phyloP scores from a whole-genome alignment of 768 basidiomycete species.

The Gymnopilus dilepis region DNA sequence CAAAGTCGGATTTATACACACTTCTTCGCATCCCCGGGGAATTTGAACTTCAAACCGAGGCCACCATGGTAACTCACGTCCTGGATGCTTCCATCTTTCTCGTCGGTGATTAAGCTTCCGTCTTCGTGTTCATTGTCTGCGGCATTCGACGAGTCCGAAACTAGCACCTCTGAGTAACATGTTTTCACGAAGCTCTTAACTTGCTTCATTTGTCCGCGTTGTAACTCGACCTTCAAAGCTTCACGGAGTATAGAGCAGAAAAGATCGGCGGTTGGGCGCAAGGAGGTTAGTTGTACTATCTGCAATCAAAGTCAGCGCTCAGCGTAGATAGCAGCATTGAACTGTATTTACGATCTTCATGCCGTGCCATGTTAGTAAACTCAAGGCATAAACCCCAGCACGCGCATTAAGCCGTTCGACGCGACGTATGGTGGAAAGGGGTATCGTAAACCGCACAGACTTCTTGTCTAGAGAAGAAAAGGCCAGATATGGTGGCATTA shows the following conservation, averaged over 20 bases:
- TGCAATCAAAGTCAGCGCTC: constrained; percentile 30
- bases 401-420: constrained; percentile 94
- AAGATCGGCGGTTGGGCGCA: constrained; percentile 90
- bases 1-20: constrained; percentile 37
- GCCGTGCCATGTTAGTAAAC: constrained; percentile 92
- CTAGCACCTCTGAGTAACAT: constrained; percentile 91
- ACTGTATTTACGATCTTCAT: constrained; percentile 78
- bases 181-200: constrained; percentile 92
- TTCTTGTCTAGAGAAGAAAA: constrained; percentile 92
- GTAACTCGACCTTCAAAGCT: constrained; percentile 86
- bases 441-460: constrained; percentile 89
- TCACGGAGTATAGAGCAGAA: constrained; percentile 92
- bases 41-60: constrained; percentile 83
- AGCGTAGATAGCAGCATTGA: background rate
- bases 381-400: constrained; percentile 95
- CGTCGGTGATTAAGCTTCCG: constrained; percentile 62
- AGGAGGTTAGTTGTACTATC: constrained; percentile 92
- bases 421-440: constrained; percentile 88
- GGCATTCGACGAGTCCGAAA: constrained; percentile 59
- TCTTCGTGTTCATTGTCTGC: constrained; percentile 74
- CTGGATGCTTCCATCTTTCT: constrained; percentile 48
- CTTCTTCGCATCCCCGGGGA: constrained; percentile 94
- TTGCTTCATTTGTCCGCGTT: constrained; percentile 90
- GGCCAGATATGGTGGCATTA: constrained; percentile 88
- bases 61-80: constrained; percentile 76